Evolutionary conservation across 495 filamentous ascomycete species (phyloP), one percentile per base, ranked within the genome.

Genomic region (Tuber brumale): DNA sequence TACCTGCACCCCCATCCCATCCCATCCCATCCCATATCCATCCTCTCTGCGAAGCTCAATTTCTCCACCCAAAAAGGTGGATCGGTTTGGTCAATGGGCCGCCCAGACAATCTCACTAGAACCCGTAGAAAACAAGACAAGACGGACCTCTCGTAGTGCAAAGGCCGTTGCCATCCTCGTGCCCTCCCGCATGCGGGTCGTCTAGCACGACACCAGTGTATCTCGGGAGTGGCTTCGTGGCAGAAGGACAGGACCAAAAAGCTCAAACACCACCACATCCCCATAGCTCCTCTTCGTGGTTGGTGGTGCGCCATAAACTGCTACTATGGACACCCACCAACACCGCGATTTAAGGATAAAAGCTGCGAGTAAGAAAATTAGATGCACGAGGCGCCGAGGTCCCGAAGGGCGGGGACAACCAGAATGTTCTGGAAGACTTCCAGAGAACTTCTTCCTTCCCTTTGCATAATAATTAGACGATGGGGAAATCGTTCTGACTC

Each of bases 211-310:
- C 76, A 80, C 78, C 77, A 80, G 31, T 61, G 76, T 73, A 73
- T 80, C 78, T 79, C 78, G 78, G 78, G 78, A 80, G 78, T 80
- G 78, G 73, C 78, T 80, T 80, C 77, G 76, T 70, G 72, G 76
- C 69, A 42, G 27, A 72, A 42, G 21, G 72, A 42, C 70, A 74
- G 69, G 45, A 72, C 75, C 35, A 57, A 57, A 57, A 57, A 57
- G 45, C 46, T 37, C 43, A 4, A 39, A 31, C 21, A 7, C 37
- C 18, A 27, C 44, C 44, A 70, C 23, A 6, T 18, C 43, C 41
- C 72, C 31, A 57, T 39, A 74, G 35, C n/a, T 44, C 46, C 31
- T 74, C 48, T 31, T 35, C 57, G 18, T 1, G 5, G 18, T 35
- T 18, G 57, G 12, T 27, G 14, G 16, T 12, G 18, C 18, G n/a